Conservation (phyloP, 164 flowering plant species). For the Magnolia officinalis region DNA sequence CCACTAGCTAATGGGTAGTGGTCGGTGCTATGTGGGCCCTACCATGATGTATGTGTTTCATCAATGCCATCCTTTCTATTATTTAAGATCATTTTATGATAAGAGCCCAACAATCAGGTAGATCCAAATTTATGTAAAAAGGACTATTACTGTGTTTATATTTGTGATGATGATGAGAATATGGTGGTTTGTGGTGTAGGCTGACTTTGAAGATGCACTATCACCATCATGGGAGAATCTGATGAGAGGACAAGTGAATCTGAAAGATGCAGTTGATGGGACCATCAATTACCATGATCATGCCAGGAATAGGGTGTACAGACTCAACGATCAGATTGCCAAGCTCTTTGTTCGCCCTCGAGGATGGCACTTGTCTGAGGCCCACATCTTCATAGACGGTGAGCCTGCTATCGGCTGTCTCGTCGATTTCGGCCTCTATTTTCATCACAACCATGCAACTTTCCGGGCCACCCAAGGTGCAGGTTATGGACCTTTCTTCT, state of each 20-base stretch:
- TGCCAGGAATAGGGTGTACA: constrained; percentile 72
- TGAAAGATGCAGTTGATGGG: constrained; percentile 85
- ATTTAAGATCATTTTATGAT: no score
- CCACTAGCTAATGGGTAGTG: no score
- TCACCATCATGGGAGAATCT: constrained; percentile 94
- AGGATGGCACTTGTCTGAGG: constrained; percentile 92
- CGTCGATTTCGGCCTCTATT: constrained; percentile 92
- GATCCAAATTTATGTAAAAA: no score
- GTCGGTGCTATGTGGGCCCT: no score
- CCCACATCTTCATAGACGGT: constrained; percentile 82
- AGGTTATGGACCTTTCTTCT: constrained; percentile 92
- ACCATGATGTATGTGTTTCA: no score
- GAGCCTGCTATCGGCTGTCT: constrained; percentile 83
- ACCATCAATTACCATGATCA: constrained; percentile 71
- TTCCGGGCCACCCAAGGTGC: constrained; percentile 63
- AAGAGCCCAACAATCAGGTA: no score
- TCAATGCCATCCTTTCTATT: no score
- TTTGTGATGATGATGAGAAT: no score
- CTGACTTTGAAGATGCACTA: constrained; percentile 88
- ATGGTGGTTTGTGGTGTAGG: constrained; percentile 28
- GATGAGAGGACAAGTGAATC: constrained; percentile 42
- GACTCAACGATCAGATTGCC: constrained; percentile 75
- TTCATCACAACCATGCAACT: constrained; percentile 61
- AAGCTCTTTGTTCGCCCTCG: constrained; percentile 88
- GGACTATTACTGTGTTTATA: no score